Evolutionary conservation across 2,329 filamentous ascomycete genomes (phyloP), one percentile per base, ranked within the genome.

Genomic region (Thermoascus crustaceus): DNA sequence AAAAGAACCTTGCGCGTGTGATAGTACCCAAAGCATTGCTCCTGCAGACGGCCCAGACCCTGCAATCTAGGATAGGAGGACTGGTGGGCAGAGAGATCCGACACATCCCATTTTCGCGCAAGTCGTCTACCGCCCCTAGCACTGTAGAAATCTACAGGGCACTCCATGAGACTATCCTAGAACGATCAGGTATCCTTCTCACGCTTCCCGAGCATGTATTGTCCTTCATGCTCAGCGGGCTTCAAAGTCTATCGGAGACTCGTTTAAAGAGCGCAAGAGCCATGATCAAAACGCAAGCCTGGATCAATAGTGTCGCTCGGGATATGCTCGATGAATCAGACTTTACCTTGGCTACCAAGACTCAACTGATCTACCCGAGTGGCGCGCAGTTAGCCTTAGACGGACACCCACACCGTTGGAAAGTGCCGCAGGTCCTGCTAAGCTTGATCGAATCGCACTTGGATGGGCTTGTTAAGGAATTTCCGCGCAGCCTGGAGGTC

Each of bases 241-340:
- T 75, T 1, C 76, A 82, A 43, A 65, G 67, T 2, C 50, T 81
- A 0, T 66, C 68, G 0, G 71, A 79, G n/a, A n/a, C n/a, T n/a
- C n/a, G n/a, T 30, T 53, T 54, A 1, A 55, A 64, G 2, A 35
- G 64, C 0, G 34, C 52, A 0, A 57, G 69, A 21, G 69, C 72
- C 0, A 74, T 82, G 67, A 57, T 79, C 2, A 50, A 54, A 0
- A 63, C 66, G 0, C 73, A 80, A 18, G 39, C 52, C 0, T 75
- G 70, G 61, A 49, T 82, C 4, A 58, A 71, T 2, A 39, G 40
- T 0, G 47, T 60, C 2, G 72, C 67, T 2, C 67, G 78, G 0
- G 79, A 85, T 46, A 63, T 84, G 0, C 55, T 84, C 0, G 80
- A 84, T 41, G 80, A 84, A 46, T 79, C 68, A 2, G 75, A 78